Evolutionary conservation across 768 basidiomycete genomes (phyloP), one percentile per base, ranked within the genome.

Genomic region (Xerocomus potaroensis): DNA sequence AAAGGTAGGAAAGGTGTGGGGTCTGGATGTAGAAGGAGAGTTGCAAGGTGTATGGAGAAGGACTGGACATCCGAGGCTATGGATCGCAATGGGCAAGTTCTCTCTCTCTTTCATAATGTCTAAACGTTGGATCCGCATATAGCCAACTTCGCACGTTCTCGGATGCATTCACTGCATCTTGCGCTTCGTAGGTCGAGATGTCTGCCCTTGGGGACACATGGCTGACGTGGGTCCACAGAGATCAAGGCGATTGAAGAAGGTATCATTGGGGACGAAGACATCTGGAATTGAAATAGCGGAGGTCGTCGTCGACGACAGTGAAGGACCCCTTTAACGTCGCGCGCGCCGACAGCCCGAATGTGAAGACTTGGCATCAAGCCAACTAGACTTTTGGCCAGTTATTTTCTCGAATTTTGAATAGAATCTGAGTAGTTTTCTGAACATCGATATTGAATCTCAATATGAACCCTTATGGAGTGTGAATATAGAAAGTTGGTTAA

Each of bases 1-100:
- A 31, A 67, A 70, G 58, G 67, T 82, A 48, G 71, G 75, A 44
- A 69, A 72, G n/a, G 62, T 84, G 12, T 80, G 84, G 86, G 79
- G 84, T 30, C 55, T 87, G 46, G 74, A 84, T 59, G 64, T 69
- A 31, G 81, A 90, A 64, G 81, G 83, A 2, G 83, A 87, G 58
- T 55, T 81, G 21, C 67, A 73, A 16, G 77, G 77, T 0, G 58
- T 57, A 12, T 67, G 61, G 63, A 66, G 60, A 48, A 57, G 57
- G 35, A 66, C 57, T 1, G 63, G 60, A 7, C 56, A 69, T 48
- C 57, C 73, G 18, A 74, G 75, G 38, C 42, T 67, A 26, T 67
- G 65, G 59, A 44, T 64, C 26, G 59, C 54, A 33, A 48, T 58
- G 55, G 51, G 64, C 53, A 38, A 40, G 59, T 44, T 16, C 35